Evolutionary conservation across 2,329 filamentous ascomycete genomes (phyloP).

Genomic region (Beauveria rudraprayagi): DNA sequence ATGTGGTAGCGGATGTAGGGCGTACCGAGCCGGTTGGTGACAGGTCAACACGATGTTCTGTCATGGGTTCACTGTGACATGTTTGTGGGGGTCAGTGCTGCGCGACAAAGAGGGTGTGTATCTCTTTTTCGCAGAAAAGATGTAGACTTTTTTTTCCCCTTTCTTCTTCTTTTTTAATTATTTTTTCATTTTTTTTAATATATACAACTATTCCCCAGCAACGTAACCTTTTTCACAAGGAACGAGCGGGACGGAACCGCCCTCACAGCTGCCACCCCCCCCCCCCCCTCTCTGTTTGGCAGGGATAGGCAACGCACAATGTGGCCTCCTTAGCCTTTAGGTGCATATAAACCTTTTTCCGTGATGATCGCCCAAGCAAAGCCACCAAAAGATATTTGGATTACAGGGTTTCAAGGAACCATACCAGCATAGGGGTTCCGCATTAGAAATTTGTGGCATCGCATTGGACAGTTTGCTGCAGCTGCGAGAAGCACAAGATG

Average conservation of each 20-base stretch:
- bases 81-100: not conserved
- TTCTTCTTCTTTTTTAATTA: no score
- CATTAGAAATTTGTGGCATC: not conserved
- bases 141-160: no score
- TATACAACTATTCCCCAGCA: not conserved
- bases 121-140: not conserved
- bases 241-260: not conserved
- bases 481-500: no score
- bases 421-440: not conserved
- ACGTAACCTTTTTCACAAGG: not conserved
- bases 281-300: not conserved
- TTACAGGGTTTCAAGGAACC: not conserved
- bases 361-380: not conserved
- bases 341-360: not conserved
- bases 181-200: no score
- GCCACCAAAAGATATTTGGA: not conserved
- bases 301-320: not conserved
- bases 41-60: not conserved
- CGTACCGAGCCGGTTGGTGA: conserved; percentile 4
- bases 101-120: not conserved
- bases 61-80: not conserved
- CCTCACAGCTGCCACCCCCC: not conserved
- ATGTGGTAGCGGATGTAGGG: not conserved
- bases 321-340: not conserved
- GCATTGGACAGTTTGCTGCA: not conserved